Conservation (phyloP, 179 eudicot genomes). For the Silene vulgaris region DNA sequence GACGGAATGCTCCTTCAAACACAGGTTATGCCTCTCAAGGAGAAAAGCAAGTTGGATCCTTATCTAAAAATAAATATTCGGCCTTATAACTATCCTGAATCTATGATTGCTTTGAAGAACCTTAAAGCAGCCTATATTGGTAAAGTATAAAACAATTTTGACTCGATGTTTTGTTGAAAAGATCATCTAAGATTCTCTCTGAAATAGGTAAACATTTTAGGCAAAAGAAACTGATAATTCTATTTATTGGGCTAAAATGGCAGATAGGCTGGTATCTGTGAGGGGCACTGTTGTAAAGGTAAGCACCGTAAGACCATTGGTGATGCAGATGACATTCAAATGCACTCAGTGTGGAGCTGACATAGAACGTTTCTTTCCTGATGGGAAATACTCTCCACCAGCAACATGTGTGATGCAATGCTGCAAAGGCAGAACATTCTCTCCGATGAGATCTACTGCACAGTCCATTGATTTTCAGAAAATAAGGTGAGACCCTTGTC, state of each 20-base stretch:
- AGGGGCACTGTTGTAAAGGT: slow-evolving; percentile 86
- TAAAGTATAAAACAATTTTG: slow-evolving; percentile 25
- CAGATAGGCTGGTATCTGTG: slow-evolving; percentile 88
- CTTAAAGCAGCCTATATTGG: slow-evolving; percentile 98
- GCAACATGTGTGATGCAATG: slow-evolving; percentile 59
- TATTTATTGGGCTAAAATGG: slow-evolving; percentile 29
- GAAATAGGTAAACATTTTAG: background rate
- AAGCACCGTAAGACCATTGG: slow-evolving; percentile 89
- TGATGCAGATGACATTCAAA: slow-evolving; percentile 66
- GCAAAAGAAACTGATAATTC: slow-evolving; percentile 11
- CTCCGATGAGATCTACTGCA: slow-evolving; percentile 71
- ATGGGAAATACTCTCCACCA: slow-evolving; percentile 97
- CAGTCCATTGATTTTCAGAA: slow-evolving; percentile 82
- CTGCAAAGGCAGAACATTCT: slow-evolving; percentile 77
- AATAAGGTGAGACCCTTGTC: slow-evolving; percentile 48
- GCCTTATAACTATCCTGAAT: slow-evolving; percentile 69
- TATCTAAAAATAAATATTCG: slow-evolving; percentile 62
- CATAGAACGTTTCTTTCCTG: slow-evolving; percentile 67
- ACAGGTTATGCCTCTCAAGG: slow-evolving; percentile 47
- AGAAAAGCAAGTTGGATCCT: slow-evolving; percentile 37
- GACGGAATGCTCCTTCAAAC: slow-evolving; percentile 11
- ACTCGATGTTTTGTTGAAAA: background rate
- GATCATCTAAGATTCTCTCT: background rate
- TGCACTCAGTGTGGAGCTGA: slow-evolving; percentile 76
- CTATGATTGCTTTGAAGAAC: slow-evolving; percentile 77